Evolutionary conservation across 1,284 basidiomycete species (phyloP), one percentile per base, ranked within the genome.

Genomic region (Microstroma glucosiphilum): DNA sequence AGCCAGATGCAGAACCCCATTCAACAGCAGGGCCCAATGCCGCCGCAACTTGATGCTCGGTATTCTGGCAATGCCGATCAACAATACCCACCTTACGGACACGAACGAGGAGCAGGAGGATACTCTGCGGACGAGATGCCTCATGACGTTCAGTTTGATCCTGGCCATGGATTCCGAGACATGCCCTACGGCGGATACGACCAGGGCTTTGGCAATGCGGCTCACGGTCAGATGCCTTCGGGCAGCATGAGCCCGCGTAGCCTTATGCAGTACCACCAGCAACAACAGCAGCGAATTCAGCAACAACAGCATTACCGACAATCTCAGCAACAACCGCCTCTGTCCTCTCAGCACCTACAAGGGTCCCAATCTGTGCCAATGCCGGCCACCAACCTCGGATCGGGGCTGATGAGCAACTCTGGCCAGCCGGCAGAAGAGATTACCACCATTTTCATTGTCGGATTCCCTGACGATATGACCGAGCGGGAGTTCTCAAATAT

Each of bases 401-500:
- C 51, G 6, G 51, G 51, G 13, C 25, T 54, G 6, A 54, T 54
- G 51, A 23, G 21, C 51, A 54, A 54, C 37, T 41, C 59, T 12
- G 56, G 42, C 53, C 60, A 21, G 40, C 40, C 30, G 6, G 23
- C 67, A 2, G 92, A 96, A 78, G 92, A 96, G 72, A 96, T 97
- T 64, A 93, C 90, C 21, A 98, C 94, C 1, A 94, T 98, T 67
- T 98, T 98, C 73, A 93, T 98, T 1, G 94, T 97, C 37, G 94
- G 94, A 0, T 98, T 98, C 80, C 94, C 94, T 1, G 96, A 98
- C 68, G 94, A 98, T 78, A 97, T 98, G 90, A 88, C 89, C 84
- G 92, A 97, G 82, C 91, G 94, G 23, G 94, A 98, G 82, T 97
- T 98, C 80, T 91, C 94, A 81, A 97, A 97, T 80, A 96, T 98